Evolutionary conservation across 1,139 yeast species (phyloP).

Genomic region (Geotrichum carabidarum): DNA sequence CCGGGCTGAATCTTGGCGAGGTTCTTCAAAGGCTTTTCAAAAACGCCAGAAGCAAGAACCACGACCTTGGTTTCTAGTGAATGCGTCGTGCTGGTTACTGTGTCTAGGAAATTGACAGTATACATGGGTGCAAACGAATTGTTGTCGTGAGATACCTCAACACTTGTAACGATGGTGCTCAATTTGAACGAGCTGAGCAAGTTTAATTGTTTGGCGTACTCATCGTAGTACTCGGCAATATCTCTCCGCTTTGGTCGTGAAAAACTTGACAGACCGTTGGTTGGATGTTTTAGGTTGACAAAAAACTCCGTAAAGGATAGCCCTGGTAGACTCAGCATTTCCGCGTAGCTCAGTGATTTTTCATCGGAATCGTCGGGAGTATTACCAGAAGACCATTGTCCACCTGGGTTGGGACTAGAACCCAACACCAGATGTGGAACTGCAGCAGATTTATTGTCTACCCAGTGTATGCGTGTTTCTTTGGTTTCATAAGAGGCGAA

Average conservation of each 20-base stretch:
- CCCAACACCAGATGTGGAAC: constrained; percentile 31
- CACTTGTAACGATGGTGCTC: constrained; percentile 22
- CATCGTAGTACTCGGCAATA: constrained; percentile 33
- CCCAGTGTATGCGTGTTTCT: constrained; percentile 32
- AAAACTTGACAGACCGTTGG: constrained; percentile 24
- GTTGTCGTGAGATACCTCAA: constrained; percentile 4
- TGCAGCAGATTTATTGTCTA: constrained; percentile 9
- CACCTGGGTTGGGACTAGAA: constrained; percentile 32
- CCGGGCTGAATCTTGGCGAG: background rate
- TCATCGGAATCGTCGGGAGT: constrained; percentile 25
- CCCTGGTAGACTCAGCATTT: constrained; percentile 38
- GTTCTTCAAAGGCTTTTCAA: constrained; percentile 26
- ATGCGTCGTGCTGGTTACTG: background rate
- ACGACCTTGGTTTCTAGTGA: constrained; percentile 21
- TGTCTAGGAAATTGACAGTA: constrained; percentile 3
- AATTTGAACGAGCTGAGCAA: constrained; percentile 20
- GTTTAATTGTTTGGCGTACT: constrained; percentile 30
- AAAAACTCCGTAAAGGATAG: constrained; percentile 31
- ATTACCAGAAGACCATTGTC: constrained; percentile 35
- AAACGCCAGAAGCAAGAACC: constrained; percentile 37
- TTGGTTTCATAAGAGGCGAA: constrained; percentile 24
- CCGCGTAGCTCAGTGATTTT: constrained; percentile 35
- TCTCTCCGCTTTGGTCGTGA: constrained; percentile 33
- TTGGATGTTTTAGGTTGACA: constrained; percentile 11
- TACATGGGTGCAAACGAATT: background rate